Base-by-base conservation (phyloP, 495 filamentous ascomycete species). In the Chaetomidium leptoderma region DNA sequence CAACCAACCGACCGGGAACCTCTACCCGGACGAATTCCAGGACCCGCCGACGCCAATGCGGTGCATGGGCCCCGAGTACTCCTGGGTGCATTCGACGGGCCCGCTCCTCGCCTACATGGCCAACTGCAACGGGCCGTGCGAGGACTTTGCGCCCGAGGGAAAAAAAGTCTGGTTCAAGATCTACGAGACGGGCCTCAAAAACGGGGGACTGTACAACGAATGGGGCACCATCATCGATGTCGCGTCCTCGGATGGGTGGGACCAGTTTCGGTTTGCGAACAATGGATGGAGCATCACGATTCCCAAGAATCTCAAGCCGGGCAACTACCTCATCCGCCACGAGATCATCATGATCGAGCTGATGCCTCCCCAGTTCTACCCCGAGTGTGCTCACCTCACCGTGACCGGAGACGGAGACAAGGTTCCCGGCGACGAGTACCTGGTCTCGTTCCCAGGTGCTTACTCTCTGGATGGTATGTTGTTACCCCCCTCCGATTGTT, bases 31-130 rank as follows among this genome's bases (percentile, higher is more conserved):
- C 24, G 43, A 46, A 11, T 46, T 46, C 24, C 24, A 27, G 11
- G 43, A 46, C 26, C 51, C 36, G 21, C 11, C 24, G 1, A 16
- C 14, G 26, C 23, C 35, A 1, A 43, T 43, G 26, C 36, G 14
- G 8, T 54, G 51, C 27, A 23, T 23, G 14, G 51, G 51, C 6
- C 51, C 51, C 23, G 51, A 54, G 17, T 37, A 42, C 27, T 33
- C 39, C 13, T 81, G 79, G 78, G 77, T 71, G 5, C 74, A 76
- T 44, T 60, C 65, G 13, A 67, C 72, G 51, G 74, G 76, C 9
- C 74, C 75, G 7, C 64, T 77, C 43, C 63, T 76, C 51, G 75
- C 67, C 4, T 78, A 72, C 63, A 66, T 81, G 63, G 74, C 74
- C 55, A 54, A 63, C 42, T 75, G 74, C 60, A 49, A 62, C 21